Base-by-base conservation (phyloP, 768 basidiomycete species). In the Lentinula sp. region DNA sequence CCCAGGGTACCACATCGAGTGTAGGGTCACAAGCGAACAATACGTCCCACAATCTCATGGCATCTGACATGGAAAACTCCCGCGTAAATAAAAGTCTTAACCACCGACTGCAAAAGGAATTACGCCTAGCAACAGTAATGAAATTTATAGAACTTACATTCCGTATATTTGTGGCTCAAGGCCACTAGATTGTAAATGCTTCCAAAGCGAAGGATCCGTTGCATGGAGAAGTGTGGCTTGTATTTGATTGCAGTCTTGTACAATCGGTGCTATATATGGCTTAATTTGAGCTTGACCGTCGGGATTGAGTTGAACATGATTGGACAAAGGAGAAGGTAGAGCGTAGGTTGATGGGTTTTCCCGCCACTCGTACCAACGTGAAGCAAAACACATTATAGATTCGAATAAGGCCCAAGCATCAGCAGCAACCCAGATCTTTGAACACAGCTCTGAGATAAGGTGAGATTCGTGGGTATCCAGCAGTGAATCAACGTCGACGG, bases 121-220 rank as follows among this genome's bases (percentile, higher is more conserved):
- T 10, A 15, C 28, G 58, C 43, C 45, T 67, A 51, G 69, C 49
- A 69, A 55, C 41, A 33, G 37, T 3, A 13, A 51, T 48, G 32
- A n/a, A 12, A 10, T 45, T 60, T 63, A 18, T 60, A 62, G 36
- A 10, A 76, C 91, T 72, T 73, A 95, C 90, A 98, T 95, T 60
- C 93, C 94, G 75, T 94, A 99, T 18, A 98, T 90, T 70, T 98
- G 97, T 4, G 95, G 95, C 72, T 99, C 97, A 45, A 98, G 87
- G 6, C 91, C 91, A 42, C 86, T 82, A 39, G 80, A 81, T 65
- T 92, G 87, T 76, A 99, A 77, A 56, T 82, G 79, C 62, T 83
- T 81, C 79, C 86, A 89, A 20, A 98, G 75, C 46, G 84, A 71
- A 16, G 93, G 93, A 72, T 99, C 97, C 32, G 91, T 84, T 23